Evolutionary conservation across 441 rosid species (phyloP).

Genomic region (California macrophylla): DNA sequence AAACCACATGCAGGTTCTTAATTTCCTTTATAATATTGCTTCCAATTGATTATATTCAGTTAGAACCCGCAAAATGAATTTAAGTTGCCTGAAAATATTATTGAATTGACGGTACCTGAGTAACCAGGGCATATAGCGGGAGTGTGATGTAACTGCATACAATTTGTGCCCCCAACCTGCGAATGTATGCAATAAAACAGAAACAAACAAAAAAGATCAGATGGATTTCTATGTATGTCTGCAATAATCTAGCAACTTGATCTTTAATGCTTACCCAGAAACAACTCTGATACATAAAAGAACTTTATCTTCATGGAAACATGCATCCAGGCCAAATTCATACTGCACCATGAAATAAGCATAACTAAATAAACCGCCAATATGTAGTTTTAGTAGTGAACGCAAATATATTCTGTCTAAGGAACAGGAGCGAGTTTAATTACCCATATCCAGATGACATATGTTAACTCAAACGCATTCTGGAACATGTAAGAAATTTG

Average conservation of each 20-base stretch:
- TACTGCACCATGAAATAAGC: conserved; percentile 46
- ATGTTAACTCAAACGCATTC: conserved; percentile 96
- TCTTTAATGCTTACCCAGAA: conserved; percentile 47
- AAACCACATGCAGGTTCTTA: too few relatives aligned
- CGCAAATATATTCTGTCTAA: background rate
- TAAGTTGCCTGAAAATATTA: too few relatives aligned
- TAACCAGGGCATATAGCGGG: conserved; percentile 93
- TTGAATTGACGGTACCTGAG: conserved; percentile 46
- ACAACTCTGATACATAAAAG: conserved; percentile 38
- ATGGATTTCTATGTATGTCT: background rate
- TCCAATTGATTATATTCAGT: too few relatives aligned
- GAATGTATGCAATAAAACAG: background rate
- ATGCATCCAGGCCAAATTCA: conserved; percentile 75
- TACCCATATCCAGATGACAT: conserved; percentile 96
- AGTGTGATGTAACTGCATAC: conserved; percentile 89
- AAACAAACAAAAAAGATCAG: too few relatives aligned
- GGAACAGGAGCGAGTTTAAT: conserved; percentile 16
- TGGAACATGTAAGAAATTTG: conserved; percentile 25
- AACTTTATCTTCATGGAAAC: conserved; percentile 53
- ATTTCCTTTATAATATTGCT: too few relatives aligned
- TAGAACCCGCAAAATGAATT: too few relatives aligned
- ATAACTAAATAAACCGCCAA: background rate
- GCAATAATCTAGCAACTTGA: background rate
- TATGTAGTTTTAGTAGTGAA: background rate
- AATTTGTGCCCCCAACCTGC: conserved; percentile 68